These are phyloP conservation scores for Microcyclospora tardicrescens DNA, from an alignment of 2,329 filamentous ascomycete species.

Conservation along the genomic window DNA sequence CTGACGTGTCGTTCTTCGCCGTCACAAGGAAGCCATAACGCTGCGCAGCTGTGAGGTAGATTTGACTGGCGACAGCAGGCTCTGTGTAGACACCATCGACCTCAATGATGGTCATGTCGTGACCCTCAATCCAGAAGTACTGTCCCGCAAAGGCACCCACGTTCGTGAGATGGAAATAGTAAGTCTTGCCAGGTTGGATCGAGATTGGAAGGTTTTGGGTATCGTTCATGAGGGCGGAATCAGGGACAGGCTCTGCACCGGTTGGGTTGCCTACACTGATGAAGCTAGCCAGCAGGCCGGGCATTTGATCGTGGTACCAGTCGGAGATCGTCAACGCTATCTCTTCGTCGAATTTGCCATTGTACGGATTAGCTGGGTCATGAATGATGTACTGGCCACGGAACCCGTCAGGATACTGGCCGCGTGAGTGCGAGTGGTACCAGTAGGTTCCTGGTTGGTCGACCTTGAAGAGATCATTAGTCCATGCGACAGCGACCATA, in stretches of 20 bases:
- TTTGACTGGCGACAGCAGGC: constrained; percentile 43
- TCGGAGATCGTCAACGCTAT: constrained; percentile 56
- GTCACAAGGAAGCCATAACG: constrained; percentile 55
- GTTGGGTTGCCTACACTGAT: constrained; percentile 42
- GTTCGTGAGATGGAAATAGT: constrained; percentile 57
- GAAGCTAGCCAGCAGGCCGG: constrained; percentile 39
- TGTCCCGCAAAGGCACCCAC: constrained; percentile 60
- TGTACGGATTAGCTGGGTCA: constrained; percentile 40
- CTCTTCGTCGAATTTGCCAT: constrained; percentile 45
- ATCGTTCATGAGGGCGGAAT: constrained; percentile 54
- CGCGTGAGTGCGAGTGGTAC: constrained; percentile 56
- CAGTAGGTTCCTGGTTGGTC: constrained; percentile 42
- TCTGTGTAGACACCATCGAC: constrained; percentile 57
- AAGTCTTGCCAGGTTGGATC: constrained; percentile 41
- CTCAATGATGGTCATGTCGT: constrained; percentile 52
- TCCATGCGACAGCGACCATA: neutral
- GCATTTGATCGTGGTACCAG: constrained; percentile 53
- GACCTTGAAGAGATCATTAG: constrained; percentile 32
- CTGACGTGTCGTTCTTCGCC: constrained; percentile 40
- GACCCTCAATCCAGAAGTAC: constrained; percentile 57
- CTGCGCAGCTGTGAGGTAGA: constrained; percentile 58
- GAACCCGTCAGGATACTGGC: constrained; percentile 56
- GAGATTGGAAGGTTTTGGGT: constrained; percentile 33
- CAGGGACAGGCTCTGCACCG: constrained; percentile 52
- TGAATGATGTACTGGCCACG: constrained; percentile 56